Conservation (phyloP, 352 stramenopile species). For the Phytopythium montanum region DNA sequence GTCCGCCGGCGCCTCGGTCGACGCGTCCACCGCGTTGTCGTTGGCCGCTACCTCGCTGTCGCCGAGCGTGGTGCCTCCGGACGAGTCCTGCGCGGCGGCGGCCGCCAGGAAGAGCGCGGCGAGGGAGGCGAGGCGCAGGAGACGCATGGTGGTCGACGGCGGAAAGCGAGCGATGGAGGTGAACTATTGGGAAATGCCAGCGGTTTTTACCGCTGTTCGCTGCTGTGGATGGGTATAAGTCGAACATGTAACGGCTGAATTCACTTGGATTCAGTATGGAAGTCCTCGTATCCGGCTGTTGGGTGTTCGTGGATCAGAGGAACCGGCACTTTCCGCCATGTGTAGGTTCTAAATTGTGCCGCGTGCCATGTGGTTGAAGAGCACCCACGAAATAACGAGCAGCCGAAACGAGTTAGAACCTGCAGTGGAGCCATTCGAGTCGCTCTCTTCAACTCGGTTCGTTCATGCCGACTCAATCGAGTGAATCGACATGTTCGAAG, state of each 20-base stretch:
- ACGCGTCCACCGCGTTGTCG: constrained; percentile 16
- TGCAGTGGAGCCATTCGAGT: neutral
- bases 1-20: constrained; percentile 13
- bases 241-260: too few species aligned
- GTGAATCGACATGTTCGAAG: neutral
- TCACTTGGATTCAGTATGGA: too few species aligned
- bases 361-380: neutral
- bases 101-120: neutral
- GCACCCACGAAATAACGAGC: constrained; percentile 2
- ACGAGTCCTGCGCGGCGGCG: constrained; percentile 2
- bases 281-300: too few species aligned
- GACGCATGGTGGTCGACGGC: neutral
- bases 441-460: too few species aligned
- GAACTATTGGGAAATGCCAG: neutral
- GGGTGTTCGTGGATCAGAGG: too few species aligned
- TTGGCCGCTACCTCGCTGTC: constrained; percentile 32
- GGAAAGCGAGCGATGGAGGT: neutral
- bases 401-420: neutral
- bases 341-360: neutral
- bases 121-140: neutral
- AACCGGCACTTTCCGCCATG: neutral
- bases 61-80: constrained; percentile 24
- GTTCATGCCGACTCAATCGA: neutral
- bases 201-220: neutral
- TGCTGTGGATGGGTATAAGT: neutral